These are phyloP conservation scores for Brettanomyces custersianus DNA, from an alignment of 805 yeast species.

Conservation along the genomic window DNA sequence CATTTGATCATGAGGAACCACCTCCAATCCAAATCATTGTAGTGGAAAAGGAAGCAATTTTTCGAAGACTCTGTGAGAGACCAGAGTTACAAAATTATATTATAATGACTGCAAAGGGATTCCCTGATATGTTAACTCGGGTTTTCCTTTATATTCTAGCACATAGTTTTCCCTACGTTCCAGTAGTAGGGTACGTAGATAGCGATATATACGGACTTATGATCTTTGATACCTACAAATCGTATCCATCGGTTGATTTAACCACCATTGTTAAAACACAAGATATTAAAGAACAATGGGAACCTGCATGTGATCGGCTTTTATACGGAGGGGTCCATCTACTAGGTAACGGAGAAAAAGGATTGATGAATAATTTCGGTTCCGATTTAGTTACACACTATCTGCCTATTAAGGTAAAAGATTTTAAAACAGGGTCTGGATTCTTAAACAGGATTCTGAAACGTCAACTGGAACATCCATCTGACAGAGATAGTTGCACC, in stretches of 20 bases:
- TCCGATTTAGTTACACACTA: background rate
- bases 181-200: slow-evolving; percentile 44
- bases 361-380: background rate
- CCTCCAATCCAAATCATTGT: slow-evolving; percentile 28
- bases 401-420: background rate
- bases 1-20: background rate
- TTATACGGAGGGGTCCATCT: slow-evolving; percentile 3
- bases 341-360: background rate
- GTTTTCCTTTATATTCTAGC: slow-evolving; percentile 29
- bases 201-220: slow-evolving; percentile 58
- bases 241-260: background rate
- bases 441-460: too few species aligned
- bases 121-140: slow-evolving; percentile 50
- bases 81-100: slow-evolving; percentile 13
- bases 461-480: too few species aligned
- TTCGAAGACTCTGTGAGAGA: slow-evolving; percentile 23
- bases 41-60: slow-evolving; percentile 46
- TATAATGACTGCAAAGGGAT: slow-evolving; percentile 57
- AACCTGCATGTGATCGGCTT: background rate
- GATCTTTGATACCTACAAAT: slow-evolving; percentile 34
- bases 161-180: slow-evolving; percentile 15
- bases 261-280: background rate
- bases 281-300: background rate
- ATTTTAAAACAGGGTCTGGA: background rate
- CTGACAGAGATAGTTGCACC: too few species aligned